phyloP scores from a whole-genome alignment of 2,329 filamentous ascomycete genomes.

The Hypocreales sp. region DNA sequence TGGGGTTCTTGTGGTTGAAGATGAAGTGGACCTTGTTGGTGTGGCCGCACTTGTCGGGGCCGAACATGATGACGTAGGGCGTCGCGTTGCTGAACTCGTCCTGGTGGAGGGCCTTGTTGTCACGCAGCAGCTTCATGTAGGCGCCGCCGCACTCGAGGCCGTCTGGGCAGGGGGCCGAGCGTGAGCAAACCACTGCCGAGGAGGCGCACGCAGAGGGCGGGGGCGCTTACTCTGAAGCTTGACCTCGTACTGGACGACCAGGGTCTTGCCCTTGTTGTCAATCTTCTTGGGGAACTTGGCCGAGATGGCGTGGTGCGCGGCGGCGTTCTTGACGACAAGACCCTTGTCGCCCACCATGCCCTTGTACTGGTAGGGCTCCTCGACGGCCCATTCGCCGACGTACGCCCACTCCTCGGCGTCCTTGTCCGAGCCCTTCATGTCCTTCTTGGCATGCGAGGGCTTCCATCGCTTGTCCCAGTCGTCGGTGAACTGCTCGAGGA shows the following conservation, averaged over 20 bases:
- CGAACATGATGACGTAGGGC: constrained; percentile 99
- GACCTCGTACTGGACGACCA: constrained; percentile 98
- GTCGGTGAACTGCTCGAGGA: constrained; percentile 96
- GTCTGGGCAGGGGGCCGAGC: constrained; percentile 38
- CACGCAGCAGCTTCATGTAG: constrained; percentile 96
- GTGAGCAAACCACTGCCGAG: no score
- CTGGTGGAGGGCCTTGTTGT: constrained; percentile 91
- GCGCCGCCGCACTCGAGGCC: constrained; percentile 95
- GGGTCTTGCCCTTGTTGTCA: constrained; percentile 91
- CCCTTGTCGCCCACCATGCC: constrained; percentile 92
- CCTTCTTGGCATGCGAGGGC: constrained; percentile 93
- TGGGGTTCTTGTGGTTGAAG: constrained; percentile 99
- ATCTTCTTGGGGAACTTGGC: constrained; percentile 96
- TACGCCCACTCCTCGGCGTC: constrained; percentile 79
- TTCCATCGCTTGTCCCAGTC: constrained; percentile 93
- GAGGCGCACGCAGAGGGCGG: no score
- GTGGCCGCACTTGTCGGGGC: constrained; percentile 95
- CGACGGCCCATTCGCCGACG: constrained; percentile 89
- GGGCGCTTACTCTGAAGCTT: constrained; percentile 97
- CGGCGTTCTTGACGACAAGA: constrained; percentile 93
- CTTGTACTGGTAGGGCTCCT: constrained; percentile 82
- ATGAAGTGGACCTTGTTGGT: constrained; percentile 99
- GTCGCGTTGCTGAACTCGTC: constrained; percentile 97
- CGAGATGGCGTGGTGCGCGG: constrained; percentile 97
- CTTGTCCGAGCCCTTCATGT: constrained; percentile 52